These are phyloP conservation scores for Eimeria praecox DNA, from an alignment of 169 alveolate genomes.

Conservation along the genomic window DNA sequence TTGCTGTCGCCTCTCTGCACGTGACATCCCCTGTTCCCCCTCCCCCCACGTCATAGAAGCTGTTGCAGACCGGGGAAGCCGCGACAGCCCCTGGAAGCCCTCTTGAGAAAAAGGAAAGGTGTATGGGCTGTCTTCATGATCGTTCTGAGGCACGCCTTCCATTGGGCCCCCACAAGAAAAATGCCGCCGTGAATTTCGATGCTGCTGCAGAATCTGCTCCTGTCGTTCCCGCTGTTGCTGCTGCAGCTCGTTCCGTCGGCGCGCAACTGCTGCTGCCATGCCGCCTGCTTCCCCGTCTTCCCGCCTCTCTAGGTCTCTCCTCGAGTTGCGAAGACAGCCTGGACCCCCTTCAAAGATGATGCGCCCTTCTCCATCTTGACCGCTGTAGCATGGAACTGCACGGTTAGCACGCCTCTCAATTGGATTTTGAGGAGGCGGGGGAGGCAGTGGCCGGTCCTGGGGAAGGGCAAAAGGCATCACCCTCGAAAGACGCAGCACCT, in stretches of 20 bases:
- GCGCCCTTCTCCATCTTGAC: background rate
- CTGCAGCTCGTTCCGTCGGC: slow-evolving; percentile 33
- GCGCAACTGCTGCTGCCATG: slow-evolving; percentile 60
- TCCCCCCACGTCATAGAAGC: background rate
- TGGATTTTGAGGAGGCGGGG: slow-evolving; percentile 65
- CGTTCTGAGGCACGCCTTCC: background rate
- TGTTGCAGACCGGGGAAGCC: background rate
- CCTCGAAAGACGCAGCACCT: slow-evolving; percentile 23
- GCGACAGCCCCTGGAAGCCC: background rate
- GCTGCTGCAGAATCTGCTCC: slow-evolving; percentile 56
- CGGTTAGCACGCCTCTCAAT: slow-evolving; percentile 41
- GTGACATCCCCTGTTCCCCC: background rate
- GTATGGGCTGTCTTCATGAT: slow-evolving; percentile 20
- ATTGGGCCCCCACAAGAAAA: background rate
- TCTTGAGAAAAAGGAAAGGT: slow-evolving; percentile 10
- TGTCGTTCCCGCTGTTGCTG: slow-evolving; percentile 64
- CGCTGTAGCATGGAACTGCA: background rate
- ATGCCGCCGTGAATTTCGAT: background rate
- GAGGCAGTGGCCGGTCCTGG: slow-evolving; percentile 56
- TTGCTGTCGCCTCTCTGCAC: background rate
- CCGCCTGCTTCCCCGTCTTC: slow-evolving; percentile 8
- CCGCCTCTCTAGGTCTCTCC: background rate
- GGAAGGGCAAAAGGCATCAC: background rate
- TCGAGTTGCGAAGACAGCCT: background rate
- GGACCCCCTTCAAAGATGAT: background rate